phyloP scores from a whole-genome alignment of 768 basidiomycete genomes.

The Cubamyces sp. region DNA sequence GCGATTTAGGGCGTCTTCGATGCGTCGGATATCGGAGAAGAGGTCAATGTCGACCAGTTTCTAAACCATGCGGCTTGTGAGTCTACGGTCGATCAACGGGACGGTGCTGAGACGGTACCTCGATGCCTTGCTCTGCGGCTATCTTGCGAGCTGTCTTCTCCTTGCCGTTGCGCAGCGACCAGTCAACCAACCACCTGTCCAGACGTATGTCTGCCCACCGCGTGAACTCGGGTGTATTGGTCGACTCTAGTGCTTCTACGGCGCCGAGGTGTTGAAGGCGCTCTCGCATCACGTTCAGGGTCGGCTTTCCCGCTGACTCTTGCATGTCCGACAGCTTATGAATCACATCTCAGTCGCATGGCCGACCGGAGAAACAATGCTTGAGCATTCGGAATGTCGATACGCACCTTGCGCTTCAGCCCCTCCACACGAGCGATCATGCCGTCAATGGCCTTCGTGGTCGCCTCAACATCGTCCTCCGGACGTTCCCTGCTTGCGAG shows the following conservation, averaged over 20 bases:
- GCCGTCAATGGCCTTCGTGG: conserved; percentile 61
- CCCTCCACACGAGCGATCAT: conserved; percentile 79
- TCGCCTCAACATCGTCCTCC: conserved; percentile 47
- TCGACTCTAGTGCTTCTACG: conserved; percentile 58
- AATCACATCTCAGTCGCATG: background rate
- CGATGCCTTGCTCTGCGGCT: conserved; percentile 76
- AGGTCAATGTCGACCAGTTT: conserved; percentile 89
- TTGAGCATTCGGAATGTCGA: too few relatives aligned
- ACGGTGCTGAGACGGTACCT: conserved; percentile 49
- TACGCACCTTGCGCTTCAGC: conserved; percentile 84
- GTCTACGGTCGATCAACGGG: background rate
- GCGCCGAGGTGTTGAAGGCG: conserved; percentile 72
- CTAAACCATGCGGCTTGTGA: conserved; percentile 43
- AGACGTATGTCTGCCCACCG: conserved; percentile 82
- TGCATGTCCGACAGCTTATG: conserved; percentile 55
- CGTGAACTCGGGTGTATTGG: conserved; percentile 60
- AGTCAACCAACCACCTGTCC: conserved; percentile 92
- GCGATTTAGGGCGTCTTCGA: conserved; percentile 75
- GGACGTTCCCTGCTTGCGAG: conserved; percentile 44
- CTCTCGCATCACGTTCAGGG: conserved; percentile 74
- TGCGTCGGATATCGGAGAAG: conserved; percentile 85
- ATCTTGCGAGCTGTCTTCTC: conserved; percentile 76
- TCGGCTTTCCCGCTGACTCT: conserved; percentile 51
- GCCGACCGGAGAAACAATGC: too few relatives aligned
- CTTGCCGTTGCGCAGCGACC: conserved; percentile 81